These are phyloP conservation scores for Termitomyces heimii DNA, from an alignment of 768 basidiomycete species.

Conservation along the genomic window DNA sequence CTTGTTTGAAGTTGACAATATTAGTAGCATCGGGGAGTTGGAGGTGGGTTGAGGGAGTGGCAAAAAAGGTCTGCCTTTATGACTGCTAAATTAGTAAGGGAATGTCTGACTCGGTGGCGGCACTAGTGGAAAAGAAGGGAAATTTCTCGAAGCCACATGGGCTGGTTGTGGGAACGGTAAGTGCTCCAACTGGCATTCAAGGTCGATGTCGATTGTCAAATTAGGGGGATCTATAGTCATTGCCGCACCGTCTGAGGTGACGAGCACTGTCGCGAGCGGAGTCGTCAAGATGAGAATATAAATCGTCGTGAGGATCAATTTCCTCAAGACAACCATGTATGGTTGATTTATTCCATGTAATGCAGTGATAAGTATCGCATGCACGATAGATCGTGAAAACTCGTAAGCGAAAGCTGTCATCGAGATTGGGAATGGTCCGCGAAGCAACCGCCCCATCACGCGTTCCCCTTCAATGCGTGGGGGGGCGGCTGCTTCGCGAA, in stretches of 20 bases:
- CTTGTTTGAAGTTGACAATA: no score
- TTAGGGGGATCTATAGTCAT: not conserved
- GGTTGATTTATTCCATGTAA: not conserved
- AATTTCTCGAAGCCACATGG: not conserved
- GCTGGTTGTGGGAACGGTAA: not conserved
- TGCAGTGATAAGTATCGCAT: not conserved
- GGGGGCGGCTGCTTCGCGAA: not conserved
- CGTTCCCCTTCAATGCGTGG: not conserved
- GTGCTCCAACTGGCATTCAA: not conserved
- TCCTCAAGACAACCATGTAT: not conserved
- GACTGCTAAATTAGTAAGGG: not conserved
- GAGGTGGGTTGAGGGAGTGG: no score
- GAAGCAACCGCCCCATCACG: conserved; percentile 1
- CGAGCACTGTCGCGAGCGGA: not conserved
- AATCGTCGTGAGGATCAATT: not conserved
- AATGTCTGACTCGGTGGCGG: not conserved
- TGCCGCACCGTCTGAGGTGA: not conserved
- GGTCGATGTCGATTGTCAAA: not conserved
- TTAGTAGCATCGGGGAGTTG: not conserved
- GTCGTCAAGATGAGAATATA: not conserved
- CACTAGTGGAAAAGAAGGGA: not conserved
- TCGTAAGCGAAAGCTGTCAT: not conserved
- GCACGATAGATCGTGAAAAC: not conserved
- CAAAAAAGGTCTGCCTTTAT: not conserved
- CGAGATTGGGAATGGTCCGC: not conserved